phyloP scores from a whole-genome alignment of 345 rosid genomes.

The Eutrema japonicum region DNA sequence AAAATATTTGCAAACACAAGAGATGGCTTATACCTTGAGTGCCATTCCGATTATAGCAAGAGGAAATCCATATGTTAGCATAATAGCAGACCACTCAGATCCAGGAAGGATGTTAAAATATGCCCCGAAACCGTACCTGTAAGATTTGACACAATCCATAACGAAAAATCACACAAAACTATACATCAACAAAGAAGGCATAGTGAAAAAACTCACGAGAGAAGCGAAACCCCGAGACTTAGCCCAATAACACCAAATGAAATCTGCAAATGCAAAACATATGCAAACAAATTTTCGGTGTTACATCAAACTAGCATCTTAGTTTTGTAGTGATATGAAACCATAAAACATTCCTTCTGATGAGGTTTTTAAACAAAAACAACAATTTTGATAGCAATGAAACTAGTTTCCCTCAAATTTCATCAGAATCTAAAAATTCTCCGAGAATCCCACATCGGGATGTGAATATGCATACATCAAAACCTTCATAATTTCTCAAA shows the following conservation, averaged over 20 bases:
- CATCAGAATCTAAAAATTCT: not conserved
- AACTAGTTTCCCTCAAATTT: not conserved
- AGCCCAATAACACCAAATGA: slow-evolving; percentile 93
- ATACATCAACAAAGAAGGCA: slow-evolving; percentile 6
- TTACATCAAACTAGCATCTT: not conserved
- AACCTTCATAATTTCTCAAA: slow-evolving; percentile 10
- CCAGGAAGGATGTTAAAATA: slow-evolving; percentile 94
- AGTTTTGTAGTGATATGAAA: not conserved
- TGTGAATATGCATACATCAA: not conserved
- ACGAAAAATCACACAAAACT: slow-evolving; percentile 17
- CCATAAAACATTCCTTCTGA: not conserved
- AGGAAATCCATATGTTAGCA: slow-evolving; percentile 97
- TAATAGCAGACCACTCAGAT: slow-evolving; percentile 95
- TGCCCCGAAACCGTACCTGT: slow-evolving; percentile 93
- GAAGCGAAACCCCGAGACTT: slow-evolving; percentile 74
- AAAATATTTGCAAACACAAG: not conserved
- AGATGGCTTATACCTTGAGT: slow-evolving; percentile 70
- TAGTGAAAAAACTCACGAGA: slow-evolving; percentile 62
- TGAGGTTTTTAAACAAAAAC: not conserved
- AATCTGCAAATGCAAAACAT: slow-evolving; percentile 55
- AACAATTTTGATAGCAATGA: slow-evolving; percentile 1
- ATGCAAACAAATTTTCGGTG: too few species aligned
- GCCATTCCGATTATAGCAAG: slow-evolving; percentile 99
- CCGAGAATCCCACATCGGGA: not conserved
- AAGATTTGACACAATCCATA: slow-evolving; percentile 19